phyloP scores from a whole-genome alignment of 306 rosid species.

The Malus sylvestris region DNA sequence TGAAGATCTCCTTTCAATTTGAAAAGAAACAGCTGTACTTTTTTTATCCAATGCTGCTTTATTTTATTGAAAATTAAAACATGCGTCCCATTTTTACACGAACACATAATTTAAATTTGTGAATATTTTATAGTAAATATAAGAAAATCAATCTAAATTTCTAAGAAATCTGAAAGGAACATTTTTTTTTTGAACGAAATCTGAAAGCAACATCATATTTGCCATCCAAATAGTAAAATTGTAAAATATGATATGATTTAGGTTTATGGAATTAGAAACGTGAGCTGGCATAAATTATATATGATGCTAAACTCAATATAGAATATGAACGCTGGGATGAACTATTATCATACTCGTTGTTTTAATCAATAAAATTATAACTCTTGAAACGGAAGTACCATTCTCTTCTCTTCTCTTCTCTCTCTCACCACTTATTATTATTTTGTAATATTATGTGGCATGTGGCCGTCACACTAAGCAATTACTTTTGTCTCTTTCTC shows the following conservation, averaged over 20 bases:
- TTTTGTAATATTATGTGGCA: too few species aligned
- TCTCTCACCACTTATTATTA: too few species aligned
- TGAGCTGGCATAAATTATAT: neutral
- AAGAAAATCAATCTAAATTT: neutral
- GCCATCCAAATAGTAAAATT: neutral
- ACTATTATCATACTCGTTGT: too few species aligned
- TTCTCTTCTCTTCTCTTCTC: too few species aligned
- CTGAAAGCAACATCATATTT: neutral
- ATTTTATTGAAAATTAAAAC: neutral
- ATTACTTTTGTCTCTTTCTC: too few species aligned
- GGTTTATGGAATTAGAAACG: neutral
- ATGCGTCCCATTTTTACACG: neutral
- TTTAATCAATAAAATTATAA: too few species aligned
- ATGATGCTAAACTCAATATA: too few species aligned
- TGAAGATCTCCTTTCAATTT: neutral
- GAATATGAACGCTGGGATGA: too few species aligned
- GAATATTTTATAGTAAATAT: neutral
- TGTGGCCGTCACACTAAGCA: too few species aligned
- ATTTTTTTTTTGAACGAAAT: neutral
- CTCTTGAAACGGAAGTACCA: too few species aligned
- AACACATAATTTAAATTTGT: neutral
- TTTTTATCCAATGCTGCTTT: too few species aligned
- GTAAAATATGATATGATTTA: neutral
- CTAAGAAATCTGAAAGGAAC: neutral
- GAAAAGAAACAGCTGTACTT: neutral